Evolutionary conservation across 2,329 filamentous ascomycete species (phyloP), one percentile per base, ranked within the genome.

Genomic region (Phyllosticta citribraziliensis): DNA sequence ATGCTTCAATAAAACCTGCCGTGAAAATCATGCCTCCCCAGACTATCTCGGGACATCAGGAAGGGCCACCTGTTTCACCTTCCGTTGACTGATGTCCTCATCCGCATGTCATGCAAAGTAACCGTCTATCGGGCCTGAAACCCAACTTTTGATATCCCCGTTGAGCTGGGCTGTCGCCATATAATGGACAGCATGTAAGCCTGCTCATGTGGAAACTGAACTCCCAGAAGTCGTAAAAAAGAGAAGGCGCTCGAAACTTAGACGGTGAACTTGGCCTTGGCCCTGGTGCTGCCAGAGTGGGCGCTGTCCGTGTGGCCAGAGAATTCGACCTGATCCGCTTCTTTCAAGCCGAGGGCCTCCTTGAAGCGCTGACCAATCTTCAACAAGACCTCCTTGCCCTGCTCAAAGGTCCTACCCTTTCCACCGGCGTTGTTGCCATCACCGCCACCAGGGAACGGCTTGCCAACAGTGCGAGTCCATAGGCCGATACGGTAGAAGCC

Each of bases 401-500:
- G 94, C 69, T 94, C 89, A 24, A 79, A 74, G 60, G 84, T 85
- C 65, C 91, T 85, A 66, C 88, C 88, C 80, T 93, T 92, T 67
- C 87, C 88, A 60, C 87, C 86, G 53, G 88, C 84, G 57, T 86
- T 81, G 66, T 88, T 86, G 51, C 84, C 86, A 63, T 88, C 86
- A 62, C 88, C 88, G 66, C 89, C 88, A 63, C 84, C 85, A 1
- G 88, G 87, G 63, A 92, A 87, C 71, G 83, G 84, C 81, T 93
- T 93, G 72, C 93, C 93, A 60, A 91, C 91, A 62, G 92, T 96
- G 71, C 91, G 88, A 65, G 94, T 99, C 94, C 95, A 99, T 68
- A 97, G 85, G 73, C 93, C 92, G 68, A 99, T 88, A 80, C 94
- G 89, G 84, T 91, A 99, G 80, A 99, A 97, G 57, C 89, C 92